Evolutionary conservation across 1,284 basidiomycete genomes (phyloP).

Genomic region (Pterulicium gracile): DNA sequence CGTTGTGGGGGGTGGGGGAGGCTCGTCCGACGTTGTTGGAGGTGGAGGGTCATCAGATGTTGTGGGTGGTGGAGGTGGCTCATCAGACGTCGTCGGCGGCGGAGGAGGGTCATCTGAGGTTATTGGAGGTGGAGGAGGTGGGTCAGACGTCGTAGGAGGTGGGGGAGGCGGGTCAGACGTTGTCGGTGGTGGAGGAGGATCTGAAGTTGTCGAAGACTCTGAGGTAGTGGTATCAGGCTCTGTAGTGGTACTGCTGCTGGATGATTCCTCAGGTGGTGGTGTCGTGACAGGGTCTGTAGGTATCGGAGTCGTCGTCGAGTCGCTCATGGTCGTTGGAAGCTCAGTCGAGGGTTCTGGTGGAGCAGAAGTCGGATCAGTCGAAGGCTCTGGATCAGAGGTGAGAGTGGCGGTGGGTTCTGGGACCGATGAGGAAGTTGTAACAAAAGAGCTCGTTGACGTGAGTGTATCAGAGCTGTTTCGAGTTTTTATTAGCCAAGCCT

Average conservation of each 20-base stretch:
- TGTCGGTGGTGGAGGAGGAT: background rate
- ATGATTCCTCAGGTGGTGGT: background rate
- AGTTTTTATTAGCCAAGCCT: background rate
- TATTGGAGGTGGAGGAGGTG: background rate
- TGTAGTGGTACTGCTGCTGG: background rate
- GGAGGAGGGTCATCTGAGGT: background rate
- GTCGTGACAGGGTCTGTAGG: background rate
- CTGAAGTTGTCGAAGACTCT: background rate
- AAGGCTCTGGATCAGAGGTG: background rate
- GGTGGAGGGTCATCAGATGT: background rate
- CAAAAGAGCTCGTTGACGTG: background rate
- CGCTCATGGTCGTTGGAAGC: background rate
- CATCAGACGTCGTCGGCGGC: background rate
- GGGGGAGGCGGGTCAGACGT: background rate
- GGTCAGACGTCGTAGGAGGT: background rate
- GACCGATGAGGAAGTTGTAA: too few relatives aligned
- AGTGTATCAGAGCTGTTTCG: background rate
- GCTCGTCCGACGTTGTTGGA: background rate
- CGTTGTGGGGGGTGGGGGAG: background rate
- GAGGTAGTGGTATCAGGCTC: background rate
- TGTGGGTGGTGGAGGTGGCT: background rate
- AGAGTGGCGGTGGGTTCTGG: background rate
- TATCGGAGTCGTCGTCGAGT: background rate
- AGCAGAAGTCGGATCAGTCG: background rate
- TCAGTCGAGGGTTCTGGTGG: background rate